Evolutionary conservation across 2,329 filamentous ascomycete genomes (phyloP), one percentile per base, ranked within the genome.

Genomic region (Tolypocladium nubicola): DNA sequence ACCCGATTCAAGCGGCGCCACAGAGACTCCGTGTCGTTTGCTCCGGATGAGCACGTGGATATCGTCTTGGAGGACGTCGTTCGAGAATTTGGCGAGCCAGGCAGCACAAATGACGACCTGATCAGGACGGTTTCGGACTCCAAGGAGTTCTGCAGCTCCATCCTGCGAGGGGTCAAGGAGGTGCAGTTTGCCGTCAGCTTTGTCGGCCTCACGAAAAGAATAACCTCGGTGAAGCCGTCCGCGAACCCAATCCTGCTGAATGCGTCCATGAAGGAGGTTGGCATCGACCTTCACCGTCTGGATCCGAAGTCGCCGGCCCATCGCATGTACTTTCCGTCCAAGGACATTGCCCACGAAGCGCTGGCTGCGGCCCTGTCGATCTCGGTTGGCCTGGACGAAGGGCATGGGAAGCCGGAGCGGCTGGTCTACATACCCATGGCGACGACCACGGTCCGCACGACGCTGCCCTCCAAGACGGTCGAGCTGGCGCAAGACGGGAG

Each of bases 391-490:
- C 79, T 99, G 40, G 92, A 97, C 66, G 91, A 97, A 68, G 90
- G 90, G n/a, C 84, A 87, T 35, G 89, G 88, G 10, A 88, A 89
- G 64, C 87, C 90, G 0, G 90, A 97, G 68, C 86, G 93, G 56
- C 81, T 99, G 58, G 75, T 96, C 26, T 99, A 99, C 69, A 83
- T 99, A 49, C 94, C 94, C 0, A 97, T 99, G 94, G 89, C 93
- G 23, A 99, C 94, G 1, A 96, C 92, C 3, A 99, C 86, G 0
- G 84, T 97, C 59, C 90, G 93, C 70, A 97, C 94, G 0, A 99
- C 95, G 0, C 75, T 97, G 9, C 93, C 93, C 7, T 95, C 94
- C 14, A 97, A 97, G 72, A 96, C 92, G 0, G 86, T 99, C 13
- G 88, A 93, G 68, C 82, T 92, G 56, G 83, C 86, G 1, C 81